phyloP scores from a whole-genome alignment of 257 asterid species.

The Leptodermis oblonga region DNA sequence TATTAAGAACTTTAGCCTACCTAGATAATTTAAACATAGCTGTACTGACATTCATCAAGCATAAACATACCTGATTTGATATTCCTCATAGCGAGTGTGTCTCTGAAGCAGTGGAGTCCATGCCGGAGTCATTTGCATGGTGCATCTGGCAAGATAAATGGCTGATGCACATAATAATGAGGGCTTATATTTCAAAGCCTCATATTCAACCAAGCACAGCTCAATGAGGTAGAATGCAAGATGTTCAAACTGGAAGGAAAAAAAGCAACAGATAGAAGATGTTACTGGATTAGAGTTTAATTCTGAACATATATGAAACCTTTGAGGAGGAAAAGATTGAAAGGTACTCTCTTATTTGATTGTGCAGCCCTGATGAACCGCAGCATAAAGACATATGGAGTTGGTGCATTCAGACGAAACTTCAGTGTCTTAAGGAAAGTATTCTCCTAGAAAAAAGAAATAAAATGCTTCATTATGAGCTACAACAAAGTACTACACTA shows the following conservation, averaged over 20 bases:
- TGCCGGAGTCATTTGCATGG: conserved; percentile 53
- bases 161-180: conserved; percentile 91
- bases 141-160: conserved; percentile 80
- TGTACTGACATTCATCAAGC: neutral
- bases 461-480: conserved; percentile 13
- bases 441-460: conserved; percentile 58
- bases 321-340: neutral
- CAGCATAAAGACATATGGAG: conserved; percentile 93
- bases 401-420: conserved; percentile 91
- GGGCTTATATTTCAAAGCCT: conserved; percentile 86
- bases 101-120: conserved; percentile 78
- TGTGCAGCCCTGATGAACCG: conserved; percentile 90
- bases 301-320: neutral
- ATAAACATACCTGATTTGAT: conserved; percentile 55
- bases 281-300: conserved; percentile 1
- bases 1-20: neutral
- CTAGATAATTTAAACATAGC: neutral
- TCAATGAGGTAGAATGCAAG: conserved; percentile 89
- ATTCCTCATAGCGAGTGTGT: conserved; percentile 61
- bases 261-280: conserved; percentile 7
- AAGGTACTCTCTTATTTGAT: conserved; percentile 50
- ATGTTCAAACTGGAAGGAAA: conserved; percentile 60
- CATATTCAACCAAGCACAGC: conserved; percentile 80
- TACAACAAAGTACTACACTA: neutral
- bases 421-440: conserved; percentile 57